Base-by-base conservation (phyloP, 202 grass and related monocot genomes). In the Bolboschoenoplectus hybrid region DNA sequence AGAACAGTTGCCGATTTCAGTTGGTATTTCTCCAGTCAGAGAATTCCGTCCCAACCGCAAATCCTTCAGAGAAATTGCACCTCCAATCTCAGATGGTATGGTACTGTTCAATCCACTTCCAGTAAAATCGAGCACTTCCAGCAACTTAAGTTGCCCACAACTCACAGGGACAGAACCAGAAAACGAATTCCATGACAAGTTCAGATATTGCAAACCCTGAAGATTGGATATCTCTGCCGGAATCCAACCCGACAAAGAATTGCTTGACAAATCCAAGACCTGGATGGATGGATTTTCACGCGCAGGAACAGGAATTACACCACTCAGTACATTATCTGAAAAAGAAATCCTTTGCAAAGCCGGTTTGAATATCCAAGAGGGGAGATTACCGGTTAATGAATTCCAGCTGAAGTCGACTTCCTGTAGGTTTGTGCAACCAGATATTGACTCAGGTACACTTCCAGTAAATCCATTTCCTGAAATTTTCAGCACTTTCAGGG, bases 351-450 rank as follows among this genome's bases (percentile, higher is more conserved):
- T 92, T 87, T 91, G 89, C 69, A 97, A 89, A 14, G 88, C 76
- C 4, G 87, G 92, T 40, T 88, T 76, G 26, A 94, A 94, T 74
- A 94, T 87, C 97, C 97, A 99, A 7, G 61, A 73, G 46, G 93
- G 97, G 65, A 99, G 83, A 80, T 62, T 85, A 67, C 97, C 93
- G 0, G 92, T 94, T 26, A 99, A 86, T 11, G 90, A 89, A 70
- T 99, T 99, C 88, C 85, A 92, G 74, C 97, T 93, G 60, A 99
- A 90, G 83, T 97, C 93, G 12, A 94, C 88, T 44, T 94, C 90
- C 76, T 89, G 60, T 58, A 99, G 88, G 84, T 87, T 93, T 58
- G 68, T 90, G 84, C 93, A 99, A 68, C 87, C 66, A 63, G 86
- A 88, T 34, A 99, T 81, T 36, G 87, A 89, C 66, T 92, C 93